Conservation (phyloP, 169 alveolate species). For the Cytauxzoon felis region DNA sequence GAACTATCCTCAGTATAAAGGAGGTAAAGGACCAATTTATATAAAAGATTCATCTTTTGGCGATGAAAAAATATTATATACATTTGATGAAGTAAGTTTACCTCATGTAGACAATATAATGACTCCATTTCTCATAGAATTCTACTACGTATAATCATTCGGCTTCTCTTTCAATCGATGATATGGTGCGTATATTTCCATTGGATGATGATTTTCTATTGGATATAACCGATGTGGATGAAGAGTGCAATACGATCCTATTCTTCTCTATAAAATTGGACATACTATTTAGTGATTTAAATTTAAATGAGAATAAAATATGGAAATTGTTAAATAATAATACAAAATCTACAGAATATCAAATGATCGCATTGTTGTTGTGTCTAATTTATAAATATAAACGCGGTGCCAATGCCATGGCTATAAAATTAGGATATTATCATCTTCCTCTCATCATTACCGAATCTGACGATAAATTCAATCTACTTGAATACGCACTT, state of each 20-base stretch:
- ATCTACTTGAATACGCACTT: constrained; percentile 41
- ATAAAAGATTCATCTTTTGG: no score
- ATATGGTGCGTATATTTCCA: not conserved
- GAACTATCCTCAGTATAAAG: not conserved
- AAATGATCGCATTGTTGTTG: constrained; percentile 36
- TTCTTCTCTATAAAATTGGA: constrained; percentile 2
- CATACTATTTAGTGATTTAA: not conserved
- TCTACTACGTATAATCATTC: no score
- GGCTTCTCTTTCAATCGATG: not conserved
- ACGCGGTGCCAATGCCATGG: constrained; percentile 56
- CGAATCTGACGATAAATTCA: constrained; percentile 15
- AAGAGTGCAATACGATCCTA: not conserved
- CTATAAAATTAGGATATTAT: constrained; percentile 57
- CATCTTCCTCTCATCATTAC: constrained; percentile 52
- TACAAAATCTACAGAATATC: constrained; percentile 34
- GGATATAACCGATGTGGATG: not conserved
- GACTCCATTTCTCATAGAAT: no score
- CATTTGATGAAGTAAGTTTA: no score
- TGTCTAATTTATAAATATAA: constrained; percentile 44
- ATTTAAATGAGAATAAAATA: constrained; percentile 10
- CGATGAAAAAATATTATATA: no score
- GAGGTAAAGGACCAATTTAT: no score
- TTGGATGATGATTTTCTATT: constrained; percentile 5
- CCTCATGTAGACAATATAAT: no score
- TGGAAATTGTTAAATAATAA: constrained; percentile 48